Conservation (phyloP, 2,329 filamentous ascomycete species). For the Trichoderma arundinaceum region DNA sequence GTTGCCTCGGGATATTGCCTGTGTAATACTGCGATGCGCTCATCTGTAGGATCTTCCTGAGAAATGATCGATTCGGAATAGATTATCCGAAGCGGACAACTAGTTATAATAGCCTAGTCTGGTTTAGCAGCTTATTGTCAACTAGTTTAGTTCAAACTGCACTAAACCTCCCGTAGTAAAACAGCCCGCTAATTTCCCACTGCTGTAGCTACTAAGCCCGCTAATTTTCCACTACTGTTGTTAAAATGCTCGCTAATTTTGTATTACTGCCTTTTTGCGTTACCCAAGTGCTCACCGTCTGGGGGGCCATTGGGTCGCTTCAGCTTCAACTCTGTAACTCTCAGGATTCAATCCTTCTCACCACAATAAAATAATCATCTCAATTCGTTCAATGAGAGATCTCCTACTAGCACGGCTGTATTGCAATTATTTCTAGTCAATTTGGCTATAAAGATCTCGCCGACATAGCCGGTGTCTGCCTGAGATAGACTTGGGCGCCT, state of each 20-base stretch:
- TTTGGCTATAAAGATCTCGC: neutral
- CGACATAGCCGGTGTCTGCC: neutral
- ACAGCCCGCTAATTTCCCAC: no score
- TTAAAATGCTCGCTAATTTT: no score
- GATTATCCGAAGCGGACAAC: neutral
- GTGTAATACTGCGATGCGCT: neutral
- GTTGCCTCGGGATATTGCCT: neutral
- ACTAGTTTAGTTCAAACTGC: neutral
- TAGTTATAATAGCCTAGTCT: neutral
- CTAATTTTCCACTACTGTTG: no score
- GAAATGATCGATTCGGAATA: constrained; percentile 10
- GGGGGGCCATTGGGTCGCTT: neutral
- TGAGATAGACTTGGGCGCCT: neutral
- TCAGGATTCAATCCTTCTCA: neutral
- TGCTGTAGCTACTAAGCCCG: no score
- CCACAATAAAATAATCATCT: neutral
- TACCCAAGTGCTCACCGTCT: constrained; percentile 6
- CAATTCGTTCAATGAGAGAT: neutral
- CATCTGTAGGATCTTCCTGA: neutral
- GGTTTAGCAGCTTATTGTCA: constrained; percentile 23
- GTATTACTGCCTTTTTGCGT: neutral
- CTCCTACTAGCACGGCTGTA: neutral
- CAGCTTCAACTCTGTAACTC: neutral
- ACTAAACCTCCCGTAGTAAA: neutral
- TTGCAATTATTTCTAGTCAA: neutral